Evolutionary conservation across 1,284 basidiomycete genomes (phyloP).

Genomic region (Malassezia japonica): DNA sequence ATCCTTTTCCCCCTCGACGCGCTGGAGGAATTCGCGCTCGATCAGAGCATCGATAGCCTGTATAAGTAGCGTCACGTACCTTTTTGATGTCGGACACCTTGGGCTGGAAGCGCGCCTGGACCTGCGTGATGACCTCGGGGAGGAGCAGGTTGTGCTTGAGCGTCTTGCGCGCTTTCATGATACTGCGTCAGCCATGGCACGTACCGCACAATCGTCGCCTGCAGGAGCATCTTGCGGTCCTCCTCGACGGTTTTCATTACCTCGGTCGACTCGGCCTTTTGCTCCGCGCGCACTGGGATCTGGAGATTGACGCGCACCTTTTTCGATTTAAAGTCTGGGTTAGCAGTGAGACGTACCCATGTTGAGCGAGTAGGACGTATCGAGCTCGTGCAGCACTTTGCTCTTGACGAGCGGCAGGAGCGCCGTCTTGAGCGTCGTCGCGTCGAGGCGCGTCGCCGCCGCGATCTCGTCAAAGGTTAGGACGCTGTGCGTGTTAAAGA

Average conservation of each 20-base stretch:
- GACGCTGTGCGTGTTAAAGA: constrained; percentile 80
- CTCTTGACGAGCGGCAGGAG: constrained; percentile 75
- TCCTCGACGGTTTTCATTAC: constrained; percentile 94
- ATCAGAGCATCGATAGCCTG: constrained; percentile 88
- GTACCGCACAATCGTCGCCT: constrained; percentile 89
- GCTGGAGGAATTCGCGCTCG: constrained; percentile 95
- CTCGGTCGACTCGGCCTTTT: constrained; percentile 80
- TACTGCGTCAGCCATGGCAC: constrained; percentile 53
- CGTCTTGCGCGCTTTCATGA: constrained; percentile 93
- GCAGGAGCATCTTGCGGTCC: constrained; percentile 91
- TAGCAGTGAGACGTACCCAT: constrained; percentile 4
- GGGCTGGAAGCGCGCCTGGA: constrained; percentile 76
- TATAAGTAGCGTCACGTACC: constrained; percentile 6
- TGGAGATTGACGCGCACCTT: constrained; percentile 77
- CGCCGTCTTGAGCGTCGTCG: constrained; percentile 74
- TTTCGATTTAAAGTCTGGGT: constrained; percentile 73
- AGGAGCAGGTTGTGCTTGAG: constrained; percentile 93
- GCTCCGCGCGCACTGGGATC: constrained; percentile 84
- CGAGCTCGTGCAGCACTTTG: constrained; percentile 71
- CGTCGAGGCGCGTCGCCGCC: constrained; percentile 71
- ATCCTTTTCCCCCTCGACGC: constrained; percentile 60
- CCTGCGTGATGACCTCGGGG: constrained; percentile 84
- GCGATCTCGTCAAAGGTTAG: constrained; percentile 70
- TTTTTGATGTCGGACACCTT: constrained; percentile 74
- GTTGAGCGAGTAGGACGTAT: constrained; percentile 56